Evolutionary conservation across 805 yeast species (phyloP), one percentile per base, ranked within the genome.

Genomic region (Metschnikowia lachancei): DNA sequence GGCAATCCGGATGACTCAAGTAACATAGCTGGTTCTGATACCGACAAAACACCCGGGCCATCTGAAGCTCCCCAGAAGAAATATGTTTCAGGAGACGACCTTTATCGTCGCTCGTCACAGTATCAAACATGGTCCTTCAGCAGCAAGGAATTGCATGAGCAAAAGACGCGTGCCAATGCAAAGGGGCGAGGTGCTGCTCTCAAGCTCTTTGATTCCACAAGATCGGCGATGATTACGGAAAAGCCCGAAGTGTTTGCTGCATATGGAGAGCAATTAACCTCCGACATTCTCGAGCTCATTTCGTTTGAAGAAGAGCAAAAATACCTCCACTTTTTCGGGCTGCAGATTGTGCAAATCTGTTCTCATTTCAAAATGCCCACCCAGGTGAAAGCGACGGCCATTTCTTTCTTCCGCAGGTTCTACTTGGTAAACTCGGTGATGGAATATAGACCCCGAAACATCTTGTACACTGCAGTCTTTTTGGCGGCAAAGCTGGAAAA

Each of bases 401-500:
- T 90, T 5, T 75, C 88, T 7, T 94, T 85, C 59, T 80, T 94
- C 62, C 80, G 83, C 60, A 81, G 83, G 60, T 94, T 94, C 63
- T 94, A 83, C 63, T 70, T 94, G 32, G 75, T 76, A 19, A 82
- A 90, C 62, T 83, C 92, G 22, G 92, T 87, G 22, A 83, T 90
- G 89, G 90, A 89, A 54, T 80, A 78, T 57, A 94, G 88, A 58
- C 99, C 99, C 10, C 87, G 87, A 59, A 78, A 82, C 49, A 75
- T 94, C 16, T 74, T 94, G 66, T 77, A 67, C 51, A 67, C 75
- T 5, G 85, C 96, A 52, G 77, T 94, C 11, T 94, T 90, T 62
- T 70, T 94, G 29, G 96, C 97, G 5, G 91, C 97, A 36, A 94
- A 94, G 65, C 80, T 91, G 14, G 99, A 94, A 60, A 92, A 94